phyloP scores from a whole-genome alignment of 768 basidiomycete species.

The Boletus rubescentipes region DNA sequence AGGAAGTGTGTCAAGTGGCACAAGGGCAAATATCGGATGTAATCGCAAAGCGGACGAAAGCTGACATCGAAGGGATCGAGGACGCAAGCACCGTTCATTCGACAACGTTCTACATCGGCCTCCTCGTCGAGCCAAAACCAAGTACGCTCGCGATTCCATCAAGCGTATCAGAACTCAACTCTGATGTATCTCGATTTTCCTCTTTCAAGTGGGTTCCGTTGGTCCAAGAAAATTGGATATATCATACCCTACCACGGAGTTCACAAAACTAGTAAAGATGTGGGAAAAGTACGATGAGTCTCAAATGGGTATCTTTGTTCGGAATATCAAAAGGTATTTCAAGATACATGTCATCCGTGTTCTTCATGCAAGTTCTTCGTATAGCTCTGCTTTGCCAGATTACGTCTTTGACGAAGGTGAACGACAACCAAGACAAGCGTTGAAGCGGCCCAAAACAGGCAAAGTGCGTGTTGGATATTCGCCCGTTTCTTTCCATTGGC shows the following conservation, averaged over 20 bases:
- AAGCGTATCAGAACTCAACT: constrained; percentile 8
- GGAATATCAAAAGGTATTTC: constrained; percentile 85
- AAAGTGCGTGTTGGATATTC: constrained; percentile 44
- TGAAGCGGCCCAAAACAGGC: constrained; percentile 70
- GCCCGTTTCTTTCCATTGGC: constrained; percentile 13
- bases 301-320: constrained; percentile 91
- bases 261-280: constrained; percentile 87
- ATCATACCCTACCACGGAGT: constrained; percentile 94
- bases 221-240: constrained; percentile 90
- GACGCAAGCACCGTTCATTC: constrained; percentile 81
- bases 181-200: constrained; percentile 17
- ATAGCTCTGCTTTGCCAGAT: constrained; percentile 74
- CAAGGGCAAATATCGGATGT: constrained; percentile 82
- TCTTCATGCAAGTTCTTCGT: constrained; percentile 22
- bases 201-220: constrained; percentile 60
- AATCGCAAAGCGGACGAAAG: constrained; percentile 68
- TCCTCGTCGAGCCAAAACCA: constrained; percentile 88
- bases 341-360: constrained; percentile 6
- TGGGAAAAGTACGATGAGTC: constrained; percentile 95
- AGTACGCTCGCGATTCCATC: constrained; percentile 50
- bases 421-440: constrained; percentile 64
- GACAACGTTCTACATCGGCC: constrained; percentile 98
- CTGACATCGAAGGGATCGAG: constrained; percentile 75
- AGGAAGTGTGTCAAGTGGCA: constrained; percentile 85
- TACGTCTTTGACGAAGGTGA: constrained; percentile 81